A percentile compares a stretch with the other conserved stretches of the same genome.
These are phyloP conservation scores for Termitomyces sp. DNA, from an alignment of 768 basidiomycete species.

Conservation along the genomic window DNA sequence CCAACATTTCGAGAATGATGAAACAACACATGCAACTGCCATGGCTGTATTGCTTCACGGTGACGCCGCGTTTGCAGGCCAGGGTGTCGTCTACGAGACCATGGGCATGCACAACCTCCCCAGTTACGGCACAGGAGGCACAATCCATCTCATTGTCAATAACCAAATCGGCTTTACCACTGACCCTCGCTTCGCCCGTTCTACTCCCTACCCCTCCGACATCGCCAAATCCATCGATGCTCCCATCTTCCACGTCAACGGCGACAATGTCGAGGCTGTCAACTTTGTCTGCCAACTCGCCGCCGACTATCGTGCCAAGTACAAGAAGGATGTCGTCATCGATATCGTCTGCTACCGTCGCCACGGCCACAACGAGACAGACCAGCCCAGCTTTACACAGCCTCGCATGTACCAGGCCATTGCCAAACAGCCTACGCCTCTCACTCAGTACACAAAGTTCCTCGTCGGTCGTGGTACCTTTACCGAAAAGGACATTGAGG, in stretches of 20 bases:
- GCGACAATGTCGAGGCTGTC: constrained; percentile 97
- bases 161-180: constrained; percentile 99
- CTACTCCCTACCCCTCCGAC: constrained; percentile 96
- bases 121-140: constrained; percentile 95
- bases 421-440: constrained; percentile 85
- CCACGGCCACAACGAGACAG: constrained; percentile 99
- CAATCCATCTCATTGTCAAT: constrained; percentile 97
- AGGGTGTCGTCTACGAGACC: constrained; percentile 98
- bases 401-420: constrained; percentile 99
- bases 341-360: constrained; percentile 99
- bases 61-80: constrained; percentile 97
- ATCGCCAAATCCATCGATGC: constrained; percentile 98
- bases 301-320: constrained; percentile 96
- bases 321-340: constrained; percentile 97
- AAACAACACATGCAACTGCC: constrained; percentile 71
- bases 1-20: constrained; percentile 90
- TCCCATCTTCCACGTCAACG: constrained; percentile 99
- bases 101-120: constrained; percentile 97
- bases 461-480: constrained; percentile 89
- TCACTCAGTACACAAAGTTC: constrained; percentile 90
- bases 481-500: constrained; percentile 93
- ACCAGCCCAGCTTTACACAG: constrained; percentile 98
- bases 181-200: constrained; percentile 94
- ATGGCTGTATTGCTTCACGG: constrained; percentile 97
- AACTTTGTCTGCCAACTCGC: constrained; percentile 98